phyloP scores from a whole-genome alignment of 2,329 filamentous ascomycete genomes.

The Zasmidium angulare region DNA sequence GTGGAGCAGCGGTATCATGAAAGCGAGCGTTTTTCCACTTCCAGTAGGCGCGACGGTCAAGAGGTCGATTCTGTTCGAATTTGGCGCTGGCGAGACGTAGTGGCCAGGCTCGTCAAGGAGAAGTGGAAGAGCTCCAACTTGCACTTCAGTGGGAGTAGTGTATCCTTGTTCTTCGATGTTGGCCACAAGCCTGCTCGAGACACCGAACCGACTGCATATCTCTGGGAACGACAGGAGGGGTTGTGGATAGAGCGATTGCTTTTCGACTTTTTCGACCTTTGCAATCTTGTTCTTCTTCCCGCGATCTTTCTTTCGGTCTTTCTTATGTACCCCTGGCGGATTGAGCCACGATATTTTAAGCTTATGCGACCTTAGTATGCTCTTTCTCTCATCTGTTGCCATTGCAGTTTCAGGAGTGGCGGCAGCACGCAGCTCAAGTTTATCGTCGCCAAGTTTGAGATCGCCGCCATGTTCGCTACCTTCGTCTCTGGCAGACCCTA shows the following conservation, averaged over 20 bases:
- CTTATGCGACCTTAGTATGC: conserved; percentile 35
- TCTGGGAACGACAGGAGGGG: conserved; percentile 77
- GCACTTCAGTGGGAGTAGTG: conserved; percentile 85
- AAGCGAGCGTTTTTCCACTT: conserved; percentile 93
- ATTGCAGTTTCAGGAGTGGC: background rate
- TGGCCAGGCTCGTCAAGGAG: conserved; percentile 59
- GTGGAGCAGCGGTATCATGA: conserved; percentile 83
- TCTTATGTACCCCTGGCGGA: conserved; percentile 34
- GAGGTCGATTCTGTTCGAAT: conserved; percentile 61
- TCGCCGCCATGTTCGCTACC: conserved; percentile 1
- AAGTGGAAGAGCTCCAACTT: conserved; percentile 80
- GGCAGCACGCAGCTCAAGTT: background rate
- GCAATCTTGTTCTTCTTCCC: conserved; percentile 39
- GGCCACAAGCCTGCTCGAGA: conserved; percentile 69
- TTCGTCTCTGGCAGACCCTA: background rate
- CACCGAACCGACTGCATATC: conserved; percentile 67
- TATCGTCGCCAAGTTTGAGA: background rate
- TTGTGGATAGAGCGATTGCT: conserved; percentile 69
- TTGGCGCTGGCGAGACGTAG: conserved; percentile 42
- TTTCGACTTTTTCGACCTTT: conserved; percentile 49
- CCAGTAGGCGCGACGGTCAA: conserved; percentile 90
- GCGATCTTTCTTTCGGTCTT: conserved; percentile 48
- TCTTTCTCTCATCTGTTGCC: conserved; percentile 27
- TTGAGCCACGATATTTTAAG: conserved; percentile 35
- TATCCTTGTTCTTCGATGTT: conserved; percentile 87